Evolutionary conservation across 805 yeast species (phyloP).

Genomic region (Saccharomyces paradoxus): DNA sequence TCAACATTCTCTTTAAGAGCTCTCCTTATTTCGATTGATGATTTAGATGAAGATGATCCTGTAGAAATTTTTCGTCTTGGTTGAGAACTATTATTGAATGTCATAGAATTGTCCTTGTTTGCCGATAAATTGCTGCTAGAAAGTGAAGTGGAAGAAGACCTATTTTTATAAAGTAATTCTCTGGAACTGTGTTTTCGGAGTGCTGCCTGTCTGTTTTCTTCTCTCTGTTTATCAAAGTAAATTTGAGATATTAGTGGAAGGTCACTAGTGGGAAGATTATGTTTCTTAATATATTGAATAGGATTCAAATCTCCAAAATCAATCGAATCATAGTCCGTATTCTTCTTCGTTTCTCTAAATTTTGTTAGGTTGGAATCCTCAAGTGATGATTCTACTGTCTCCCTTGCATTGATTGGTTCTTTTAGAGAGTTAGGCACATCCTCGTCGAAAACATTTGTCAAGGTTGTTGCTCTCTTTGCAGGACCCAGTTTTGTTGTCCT

Average conservation of each 20-base stretch:
- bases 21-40: background rate
- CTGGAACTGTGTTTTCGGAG: conserved; percentile 17
- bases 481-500: conserved; percentile 25
- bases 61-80: conserved; percentile 11
- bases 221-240: conserved; percentile 33
- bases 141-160: conserved; percentile 3
- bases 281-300: conserved; percentile 32
- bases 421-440: background rate
- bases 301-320: conserved; percentile 36
- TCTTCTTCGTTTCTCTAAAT: conserved; percentile 3
- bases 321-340: conserved; percentile 12
- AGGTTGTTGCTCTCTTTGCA: conserved; percentile 24
- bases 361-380: background rate
- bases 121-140: background rate
- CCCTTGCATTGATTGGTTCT: background rate
- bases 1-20: conserved; percentile 4
- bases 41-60: conserved; percentile 7
- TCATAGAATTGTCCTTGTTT: background rate
- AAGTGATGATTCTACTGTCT: background rate
- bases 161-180: conserved; percentile 5
- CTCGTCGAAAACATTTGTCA: background rate
- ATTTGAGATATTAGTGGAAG: conserved; percentile 31
- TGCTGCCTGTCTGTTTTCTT: conserved; percentile 27
- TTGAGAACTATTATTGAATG: conserved; percentile 6
- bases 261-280: conserved; percentile 32